phyloP scores from a whole-genome alignment of 495 filamentous ascomycete genomes.

The Hyphodiscus hymeniophilus region DNA sequence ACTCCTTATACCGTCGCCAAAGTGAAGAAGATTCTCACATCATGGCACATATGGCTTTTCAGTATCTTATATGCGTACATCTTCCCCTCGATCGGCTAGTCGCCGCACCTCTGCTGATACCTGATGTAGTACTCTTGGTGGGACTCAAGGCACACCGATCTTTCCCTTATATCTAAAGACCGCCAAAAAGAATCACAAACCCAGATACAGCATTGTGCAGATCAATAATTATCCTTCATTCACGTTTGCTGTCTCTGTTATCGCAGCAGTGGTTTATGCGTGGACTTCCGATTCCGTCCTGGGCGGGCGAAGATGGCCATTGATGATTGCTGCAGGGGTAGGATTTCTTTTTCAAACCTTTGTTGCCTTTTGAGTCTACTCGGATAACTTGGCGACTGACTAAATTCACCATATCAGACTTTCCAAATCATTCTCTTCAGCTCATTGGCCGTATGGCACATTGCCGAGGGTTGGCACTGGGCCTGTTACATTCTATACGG shows the following conservation, averaged over 20 bases:
- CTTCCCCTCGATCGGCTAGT: too few species aligned
- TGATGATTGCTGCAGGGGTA: slow-evolving; percentile 16
- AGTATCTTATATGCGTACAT: slow-evolving; percentile 9
- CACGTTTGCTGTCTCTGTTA: slow-evolving; percentile 17
- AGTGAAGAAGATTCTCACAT: slow-evolving; percentile 10
- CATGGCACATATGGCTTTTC: slow-evolving; percentile 11
- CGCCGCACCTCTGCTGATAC: too few species aligned
- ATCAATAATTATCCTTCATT: slow-evolving; percentile 30
- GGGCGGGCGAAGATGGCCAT: slow-evolving; percentile 15
- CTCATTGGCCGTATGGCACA: slow-evolving; percentile 14
- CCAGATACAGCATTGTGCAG: slow-evolving; percentile 27
- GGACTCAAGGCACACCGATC: too few species aligned
- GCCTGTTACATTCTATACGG: slow-evolving; percentile 8
- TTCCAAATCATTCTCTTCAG: slow-evolving; percentile 23
- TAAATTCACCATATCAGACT: too few species aligned
- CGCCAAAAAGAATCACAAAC: too few species aligned
- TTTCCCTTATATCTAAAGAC: slow-evolving; percentile 27
- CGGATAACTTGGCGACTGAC: too few species aligned
- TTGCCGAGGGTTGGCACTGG: slow-evolving; percentile 24
- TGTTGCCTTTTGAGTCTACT: too few species aligned
- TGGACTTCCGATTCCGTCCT: slow-evolving; percentile 16
- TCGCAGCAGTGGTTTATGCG: slow-evolving; percentile 20
- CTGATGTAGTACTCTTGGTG: too few species aligned
- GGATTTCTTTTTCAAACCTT: too few species aligned
- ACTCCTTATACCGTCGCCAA: slow-evolving; percentile 9